Base-by-base conservation (phyloP, 306 rosid genomes). In the Fagus crenata region DNA sequence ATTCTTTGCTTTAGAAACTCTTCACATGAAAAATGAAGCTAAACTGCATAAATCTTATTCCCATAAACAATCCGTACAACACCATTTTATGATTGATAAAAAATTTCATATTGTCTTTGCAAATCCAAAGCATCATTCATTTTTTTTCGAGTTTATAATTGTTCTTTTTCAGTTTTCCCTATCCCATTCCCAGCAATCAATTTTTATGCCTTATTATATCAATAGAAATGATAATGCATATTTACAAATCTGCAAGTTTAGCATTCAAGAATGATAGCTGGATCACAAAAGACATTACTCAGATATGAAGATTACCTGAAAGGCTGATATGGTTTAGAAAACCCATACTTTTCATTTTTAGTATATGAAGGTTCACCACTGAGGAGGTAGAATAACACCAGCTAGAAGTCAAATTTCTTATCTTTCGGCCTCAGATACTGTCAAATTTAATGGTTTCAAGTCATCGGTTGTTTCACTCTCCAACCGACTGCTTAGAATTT, bases 401-500 rank as follows among this genome's bases (percentile, higher is more conserved):
- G 69, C 80, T 64, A 79, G 78, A 77, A 61, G 63, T 68, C 61
- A 69, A 65, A 56, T 8, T 75, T 75, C 73, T 81, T 72, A 80
- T 63, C 85, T 84, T 53, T 81, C 65, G 56, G 81, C 77, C n/a
- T 75, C 79, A 54, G 86, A 72, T 55, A 78, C n/a, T 37, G 91
- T 87, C 31, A 87, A 85, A 75, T 89, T 91, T 59, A 74, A 49
- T 67, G 69, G 14, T 18, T 83, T 77, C 46, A 61, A 8, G 51
- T 75, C 82, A 49, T 73, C 80, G 13, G 70, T 74, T 41, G 53
- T 74, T 81, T 82, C 86, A 71, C 83, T 84, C 78, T 68, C 84
- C 75, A 91, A 68, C 84, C 78, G 89, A 61, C 73, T 59, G 73
- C 81, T 60, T 75, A 91, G 82, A 78, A 80, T 77, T 87, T 87